A percentile compares a stretch with the other conserved stretches of the same genome.
phyloP scores from a whole-genome alignment of 805 yeast species.

The Yarrowia divulgata region DNA sequence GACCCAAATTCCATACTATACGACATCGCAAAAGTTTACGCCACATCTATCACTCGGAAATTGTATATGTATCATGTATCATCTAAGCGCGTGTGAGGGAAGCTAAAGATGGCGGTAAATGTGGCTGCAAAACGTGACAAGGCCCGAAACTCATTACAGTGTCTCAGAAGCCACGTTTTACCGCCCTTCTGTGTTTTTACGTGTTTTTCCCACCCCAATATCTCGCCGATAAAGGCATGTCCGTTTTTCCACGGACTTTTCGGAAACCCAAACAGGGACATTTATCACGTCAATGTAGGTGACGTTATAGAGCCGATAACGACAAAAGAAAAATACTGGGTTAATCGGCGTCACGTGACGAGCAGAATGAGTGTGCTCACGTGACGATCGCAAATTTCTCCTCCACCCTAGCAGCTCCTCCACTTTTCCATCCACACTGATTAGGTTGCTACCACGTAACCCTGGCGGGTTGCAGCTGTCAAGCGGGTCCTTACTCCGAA shows the following conservation, averaged over 20 bases:
- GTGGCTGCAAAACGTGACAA: background rate
- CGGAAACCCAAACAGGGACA: too few relatives aligned
- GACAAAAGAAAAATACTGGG: too few relatives aligned
- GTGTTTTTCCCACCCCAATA: background rate
- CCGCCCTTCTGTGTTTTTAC: background rate
- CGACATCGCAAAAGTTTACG: background rate
- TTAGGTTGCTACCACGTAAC: background rate
- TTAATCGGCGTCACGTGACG: too few relatives aligned
- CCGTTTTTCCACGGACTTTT: background rate
- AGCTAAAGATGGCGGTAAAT: background rate
- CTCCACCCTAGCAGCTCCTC: background rate
- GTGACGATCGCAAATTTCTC: background rate
- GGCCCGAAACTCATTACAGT: background rate
- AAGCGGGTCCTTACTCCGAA: background rate
- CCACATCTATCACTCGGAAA: background rate
- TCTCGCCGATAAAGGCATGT: background rate
- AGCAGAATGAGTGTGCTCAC: background rate
- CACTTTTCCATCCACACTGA: background rate
- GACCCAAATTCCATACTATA: too few relatives aligned
- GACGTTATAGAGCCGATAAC: too few relatives aligned
- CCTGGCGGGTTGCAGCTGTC: background rate
- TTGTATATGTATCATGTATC: too few relatives aligned
- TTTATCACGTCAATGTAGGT: too few relatives aligned
- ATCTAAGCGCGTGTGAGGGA: background rate
- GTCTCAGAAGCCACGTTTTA: background rate